Percentiles rank a stretch among this genome's conserved stretches.
Conservation (phyloP, 2,329 filamentous ascomycete genomes). For the Alternaria brassicicola region DNA sequence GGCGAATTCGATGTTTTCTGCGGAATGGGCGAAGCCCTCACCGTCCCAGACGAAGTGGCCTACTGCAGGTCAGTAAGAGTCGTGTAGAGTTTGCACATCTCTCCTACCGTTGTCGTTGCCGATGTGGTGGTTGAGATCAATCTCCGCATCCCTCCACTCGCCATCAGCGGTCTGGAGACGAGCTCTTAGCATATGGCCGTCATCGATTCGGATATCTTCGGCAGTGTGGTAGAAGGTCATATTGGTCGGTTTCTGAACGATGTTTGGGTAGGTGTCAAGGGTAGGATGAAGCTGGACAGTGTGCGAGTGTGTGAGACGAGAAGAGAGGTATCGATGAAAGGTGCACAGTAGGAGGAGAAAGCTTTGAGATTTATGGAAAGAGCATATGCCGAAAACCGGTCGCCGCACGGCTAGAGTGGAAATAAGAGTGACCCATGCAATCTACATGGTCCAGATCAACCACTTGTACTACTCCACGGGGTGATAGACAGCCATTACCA, state of each 20-base stretch:
- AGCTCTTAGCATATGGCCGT: conserved; percentile 58
- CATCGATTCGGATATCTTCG: conserved; percentile 56
- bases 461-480: background rate
- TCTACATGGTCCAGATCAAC: background rate
- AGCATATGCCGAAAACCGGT: background rate
- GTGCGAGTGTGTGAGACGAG: background rate
- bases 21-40: conserved; percentile 55
- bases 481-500: background rate
- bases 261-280: background rate
- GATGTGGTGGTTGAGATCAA: conserved; percentile 59
- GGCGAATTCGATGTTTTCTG: conserved; percentile 55
- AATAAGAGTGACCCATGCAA: background rate
- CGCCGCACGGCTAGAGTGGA: background rate
- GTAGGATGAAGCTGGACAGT: background rate
- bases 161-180: conserved; percentile 52
- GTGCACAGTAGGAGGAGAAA: background rate
- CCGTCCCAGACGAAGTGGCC: conserved; percentile 57
- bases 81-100: too few relatives aligned
- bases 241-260: conserved; percentile 4
- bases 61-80: conserved; percentile 17
- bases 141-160: conserved; percentile 52
- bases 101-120: conserved; percentile 59
- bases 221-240: conserved; percentile 58
- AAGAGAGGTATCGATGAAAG: background rate
- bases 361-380: conserved; percentile 15